Base-by-base conservation (phyloP, 1,284 basidiomycete genomes). In the Thelephora terrestris region DNA sequence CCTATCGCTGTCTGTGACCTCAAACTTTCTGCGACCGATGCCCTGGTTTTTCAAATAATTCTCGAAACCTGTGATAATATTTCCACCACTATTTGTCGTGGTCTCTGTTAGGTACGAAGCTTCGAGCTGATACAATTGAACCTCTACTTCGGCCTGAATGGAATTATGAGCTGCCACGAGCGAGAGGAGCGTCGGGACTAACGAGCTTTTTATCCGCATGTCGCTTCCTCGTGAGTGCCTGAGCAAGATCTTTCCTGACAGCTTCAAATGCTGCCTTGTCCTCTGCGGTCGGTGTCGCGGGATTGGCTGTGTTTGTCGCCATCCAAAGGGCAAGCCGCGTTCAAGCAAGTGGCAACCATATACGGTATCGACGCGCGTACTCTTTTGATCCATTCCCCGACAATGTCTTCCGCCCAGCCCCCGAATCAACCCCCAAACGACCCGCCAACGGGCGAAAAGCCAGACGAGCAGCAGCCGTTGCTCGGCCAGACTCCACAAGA, bases 51-150 rank as follows among this genome's bases (percentile, higher is more conserved):
- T 90, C 51, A 89, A 74, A 58, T 89, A 90, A 37, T 80, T 78
- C 46, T 90, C 86, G 55, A 89, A 89, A 6, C 86, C 86, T 56
- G 83, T 81, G 39, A 90, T 81, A 50, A 90, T 86, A 57, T 90
- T 90, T 18, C 87, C 87, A 10, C 86, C 84, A 54, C 76, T 80
- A 53, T 83, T 79, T 0, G 71, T 68, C 1, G 79, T 75, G 1
- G 86, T 88, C 48, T 90, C 87, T 7, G 76, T 75, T 39, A 90
- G 67, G 63, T 90, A 90, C 1, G 72, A 65, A 10, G 75, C 76
- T 61, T 90, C 86, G 24, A 85, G 71, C 52, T 76, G 78, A 65
- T 84, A 84, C 53, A 90, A 84, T 56, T 85, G 76, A 25, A 77
- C 67, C 63, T 90, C 86, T 46, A 85, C 69, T 55, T 78, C 74